phyloP scores from a whole-genome alignment of 208 protist genomes.

The Porcisia deanei region DNA sequence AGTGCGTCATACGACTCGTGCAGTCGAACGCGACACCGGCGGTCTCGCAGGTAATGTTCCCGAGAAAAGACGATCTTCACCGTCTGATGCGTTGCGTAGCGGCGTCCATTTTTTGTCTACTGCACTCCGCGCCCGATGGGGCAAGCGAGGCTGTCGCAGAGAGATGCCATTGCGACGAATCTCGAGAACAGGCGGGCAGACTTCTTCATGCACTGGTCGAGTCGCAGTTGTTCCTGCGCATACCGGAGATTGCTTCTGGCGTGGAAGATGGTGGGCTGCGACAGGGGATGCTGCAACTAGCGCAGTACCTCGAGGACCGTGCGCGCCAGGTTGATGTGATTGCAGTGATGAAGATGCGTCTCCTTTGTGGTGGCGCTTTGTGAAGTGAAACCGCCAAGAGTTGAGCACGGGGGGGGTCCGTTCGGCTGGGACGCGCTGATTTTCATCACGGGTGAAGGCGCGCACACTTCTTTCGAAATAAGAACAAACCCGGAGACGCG shows the following conservation, averaged over 20 bases:
- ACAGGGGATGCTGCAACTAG: neutral
- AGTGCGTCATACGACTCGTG: slow-evolving; percentile 17
- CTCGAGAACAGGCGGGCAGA: slow-evolving; percentile 1
- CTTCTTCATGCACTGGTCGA: slow-evolving; percentile 10
- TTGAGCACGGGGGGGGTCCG: neutral
- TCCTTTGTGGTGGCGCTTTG: slow-evolving; percentile 12
- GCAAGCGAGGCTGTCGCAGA: neutral
- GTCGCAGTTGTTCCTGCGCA: slow-evolving; percentile 12
- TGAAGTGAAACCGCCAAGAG: neutral
- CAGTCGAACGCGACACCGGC: neutral
- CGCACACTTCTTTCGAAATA: neutral
- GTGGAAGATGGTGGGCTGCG: neutral
- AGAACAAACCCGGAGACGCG: neutral
- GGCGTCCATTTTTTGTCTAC: neutral
- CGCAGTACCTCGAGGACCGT: slow-evolving; percentile 9
- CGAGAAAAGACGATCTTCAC: neutral
- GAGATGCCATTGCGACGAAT: neutral
- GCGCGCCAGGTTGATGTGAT: neutral
- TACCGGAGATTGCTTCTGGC: neutral
- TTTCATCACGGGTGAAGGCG: too few species aligned
- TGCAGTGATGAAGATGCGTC: slow-evolving; percentile 12
- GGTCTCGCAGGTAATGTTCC: slow-evolving; percentile 17
- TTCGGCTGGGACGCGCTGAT: neutral
- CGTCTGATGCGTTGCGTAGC: slow-evolving; percentile 7
- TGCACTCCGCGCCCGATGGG: neutral